phyloP scores from a whole-genome alignment of 345 rosid species.

The Camelina sativa region DNA sequence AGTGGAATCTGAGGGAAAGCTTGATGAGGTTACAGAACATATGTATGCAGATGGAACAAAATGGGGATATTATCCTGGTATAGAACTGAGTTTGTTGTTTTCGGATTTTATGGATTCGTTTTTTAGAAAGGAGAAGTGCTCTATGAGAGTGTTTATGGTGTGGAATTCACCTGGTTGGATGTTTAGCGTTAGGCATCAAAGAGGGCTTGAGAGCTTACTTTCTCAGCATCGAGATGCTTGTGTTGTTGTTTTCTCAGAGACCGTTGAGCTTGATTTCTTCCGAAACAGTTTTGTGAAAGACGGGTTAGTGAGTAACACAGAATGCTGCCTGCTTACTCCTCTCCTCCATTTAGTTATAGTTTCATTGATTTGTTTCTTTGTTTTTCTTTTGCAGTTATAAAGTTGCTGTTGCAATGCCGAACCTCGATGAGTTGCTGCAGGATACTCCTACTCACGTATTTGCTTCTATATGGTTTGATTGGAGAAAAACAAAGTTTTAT shows the following conservation, averaged over 20 bases:
- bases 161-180: slow-evolving; percentile 98
- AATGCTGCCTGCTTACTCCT: slow-evolving; percentile 6
- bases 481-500: slow-evolving; percentile 84
- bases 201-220: slow-evolving; percentile 91
- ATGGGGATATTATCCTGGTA: slow-evolving; percentile 94
- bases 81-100: slow-evolving; percentile 70
- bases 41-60: slow-evolving; percentile 83
- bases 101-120: slow-evolving; percentile 70
- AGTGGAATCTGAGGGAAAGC: slow-evolving; percentile 32
- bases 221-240: slow-evolving; percentile 79
- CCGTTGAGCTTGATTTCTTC: slow-evolving; percentile 90
- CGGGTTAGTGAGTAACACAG: slow-evolving; percentile 55
- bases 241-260: slow-evolving; percentile 82
- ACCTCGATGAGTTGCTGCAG: slow-evolving; percentile 83
- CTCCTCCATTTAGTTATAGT: slow-evolving; percentile 8
- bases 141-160: slow-evolving; percentile 78
- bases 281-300: slow-evolving; percentile 78
- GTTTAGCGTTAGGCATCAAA: slow-evolving; percentile 84
- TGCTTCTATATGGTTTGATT: slow-evolving; percentile 85
- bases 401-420: slow-evolving; percentile 92
- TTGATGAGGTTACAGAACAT: slow-evolving; percentile 57
- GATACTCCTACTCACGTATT: slow-evolving; percentile 71
- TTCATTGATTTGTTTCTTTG: slow-evolving; percentile 27
- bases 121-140: slow-evolving; percentile 62
- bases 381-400: slow-evolving; percentile 57